Conservation (phyloP, 2,329 filamentous ascomycete species). For the Colletotrichum falcatum region DNA sequence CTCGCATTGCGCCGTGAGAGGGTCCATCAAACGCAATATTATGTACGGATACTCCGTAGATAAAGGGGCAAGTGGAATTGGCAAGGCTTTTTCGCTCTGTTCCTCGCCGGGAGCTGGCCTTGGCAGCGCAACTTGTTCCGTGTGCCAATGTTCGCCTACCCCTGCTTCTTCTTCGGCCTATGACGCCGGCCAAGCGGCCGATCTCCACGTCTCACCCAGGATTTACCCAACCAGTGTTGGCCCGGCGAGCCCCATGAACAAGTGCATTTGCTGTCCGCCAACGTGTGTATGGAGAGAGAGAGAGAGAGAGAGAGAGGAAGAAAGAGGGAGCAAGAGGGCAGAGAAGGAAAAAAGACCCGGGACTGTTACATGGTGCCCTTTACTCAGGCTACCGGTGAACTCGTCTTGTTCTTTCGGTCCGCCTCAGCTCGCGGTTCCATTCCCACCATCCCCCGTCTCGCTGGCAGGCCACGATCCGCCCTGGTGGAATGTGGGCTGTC, state of each 20-base stretch:
- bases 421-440: background rate
- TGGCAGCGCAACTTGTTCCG: constrained; percentile 34
- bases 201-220: constrained; percentile 32
- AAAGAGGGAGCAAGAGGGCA: background rate
- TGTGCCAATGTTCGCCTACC: constrained; percentile 35
- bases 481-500: background rate
- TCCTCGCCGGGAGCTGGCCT: constrained; percentile 14
- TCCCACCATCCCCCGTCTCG: background rate
- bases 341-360: background rate
- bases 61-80: background rate
- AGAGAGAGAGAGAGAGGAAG: background rate
- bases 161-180: constrained; percentile 20
- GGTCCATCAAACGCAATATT: too few relatives aligned
- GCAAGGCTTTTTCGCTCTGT: background rate
- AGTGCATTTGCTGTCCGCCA: background rate
- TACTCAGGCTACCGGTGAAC: background rate
- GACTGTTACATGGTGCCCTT: background rate
- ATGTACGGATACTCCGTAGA: background rate
- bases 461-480: background rate
- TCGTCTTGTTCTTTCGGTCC: background rate
- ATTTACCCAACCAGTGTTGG: constrained; percentile 27
- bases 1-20: background rate
- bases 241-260: constrained; percentile 12
- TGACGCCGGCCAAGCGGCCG: constrained; percentile 38
- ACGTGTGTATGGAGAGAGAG: background rate